Base-by-base conservation (phyloP, 2,329 filamentous ascomycete genomes). In the Keithomyces neogunnii region DNA sequence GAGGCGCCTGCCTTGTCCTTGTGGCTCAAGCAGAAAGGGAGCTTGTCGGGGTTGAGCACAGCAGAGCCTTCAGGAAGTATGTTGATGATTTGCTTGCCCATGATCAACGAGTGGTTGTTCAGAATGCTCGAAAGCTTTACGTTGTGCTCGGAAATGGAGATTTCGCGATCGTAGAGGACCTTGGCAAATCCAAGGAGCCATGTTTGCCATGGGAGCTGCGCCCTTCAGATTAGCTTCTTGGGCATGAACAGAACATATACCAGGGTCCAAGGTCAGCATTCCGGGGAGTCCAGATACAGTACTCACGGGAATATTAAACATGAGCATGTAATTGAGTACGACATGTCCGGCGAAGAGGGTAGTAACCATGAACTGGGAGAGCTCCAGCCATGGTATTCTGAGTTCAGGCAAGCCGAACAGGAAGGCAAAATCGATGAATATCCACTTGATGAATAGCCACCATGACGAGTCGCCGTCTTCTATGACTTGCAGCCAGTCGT, bases 71-170 rank as follows among this genome's bases (percentile, higher is more conserved):
- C 93, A 2, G 93, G 93, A 51, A 99, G 75, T 63, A 99, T 96
- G 65, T 99, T 93, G 69, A 99, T 92, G 60, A 96, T 95, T 71
- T 97, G 91, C 67, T 90, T 93, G 63, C 93, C 93, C 71, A 96
- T 80, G 57, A 99, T 97, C 62, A 97, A 78, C 28, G 91, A 96
- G 33, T 89, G 81, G 66, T 97, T 96, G 66, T 96, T 89, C 55
- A 96, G 75, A 56, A 99, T 91, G 55, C 81, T 85, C 31, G 86
- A 87, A 13, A 91, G 83, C 64, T 95, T 95, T 65, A 99, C 92
- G 63, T 85, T 89, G 58, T 87, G 84, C 67, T 96, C 95, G n/a
- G 89, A 93, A 58, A 99, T 86, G 48, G 92, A 89, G 54, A 96
- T 72, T 70, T 99, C 93, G 62, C 89, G 86, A 66, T 97, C 91